phyloP scores from a whole-genome alignment of 768 basidiomycete genomes.

The Russula virescens region DNA sequence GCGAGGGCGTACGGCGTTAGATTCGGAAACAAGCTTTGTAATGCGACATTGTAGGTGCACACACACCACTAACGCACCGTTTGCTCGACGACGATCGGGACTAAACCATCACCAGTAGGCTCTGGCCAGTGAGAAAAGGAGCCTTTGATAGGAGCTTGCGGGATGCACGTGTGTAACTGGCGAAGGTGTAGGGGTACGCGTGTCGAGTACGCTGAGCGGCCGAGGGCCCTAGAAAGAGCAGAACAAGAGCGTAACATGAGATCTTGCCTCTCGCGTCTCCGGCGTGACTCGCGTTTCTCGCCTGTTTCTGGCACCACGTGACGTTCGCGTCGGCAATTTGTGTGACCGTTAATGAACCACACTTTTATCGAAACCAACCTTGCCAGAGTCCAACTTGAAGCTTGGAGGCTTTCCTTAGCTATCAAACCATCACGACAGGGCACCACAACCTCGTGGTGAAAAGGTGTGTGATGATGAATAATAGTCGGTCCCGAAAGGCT shows the following conservation, averaged over 20 bases:
- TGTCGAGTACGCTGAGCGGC: neutral
- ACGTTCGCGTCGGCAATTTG: constrained; percentile 12
- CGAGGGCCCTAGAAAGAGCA: constrained; percentile 18
- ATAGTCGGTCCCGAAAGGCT: neutral
- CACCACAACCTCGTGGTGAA: neutral
- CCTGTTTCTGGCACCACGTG: constrained; percentile 7
- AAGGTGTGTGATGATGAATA: constrained; percentile 2
- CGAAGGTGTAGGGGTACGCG: constrained; percentile 1
- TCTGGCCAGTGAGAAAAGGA: constrained; percentile 37
- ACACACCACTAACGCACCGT: constrained; percentile 47
- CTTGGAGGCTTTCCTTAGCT: neutral
- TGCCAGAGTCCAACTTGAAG: too few relatives aligned
- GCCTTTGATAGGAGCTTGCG: constrained; percentile 45
- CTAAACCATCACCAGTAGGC: constrained; percentile 51
- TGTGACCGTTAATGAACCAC: too few relatives aligned
- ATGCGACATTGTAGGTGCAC: neutral
- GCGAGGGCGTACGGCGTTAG: constrained; percentile 7
- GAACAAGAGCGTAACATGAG: constrained; percentile 31
- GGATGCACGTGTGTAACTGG: neutral
- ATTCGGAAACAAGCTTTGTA: constrained; percentile 1
- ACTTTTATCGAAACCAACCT: too few relatives aligned
- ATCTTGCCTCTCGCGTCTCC: neutral
- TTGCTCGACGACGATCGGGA: constrained; percentile 92
- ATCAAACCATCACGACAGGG: neutral
- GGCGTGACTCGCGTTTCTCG: neutral